Evolutionary conservation across 805 yeast genomes (phyloP), one percentile per base, ranked within the genome.

Genomic region (Kodamaea lidongshanica): DNA sequence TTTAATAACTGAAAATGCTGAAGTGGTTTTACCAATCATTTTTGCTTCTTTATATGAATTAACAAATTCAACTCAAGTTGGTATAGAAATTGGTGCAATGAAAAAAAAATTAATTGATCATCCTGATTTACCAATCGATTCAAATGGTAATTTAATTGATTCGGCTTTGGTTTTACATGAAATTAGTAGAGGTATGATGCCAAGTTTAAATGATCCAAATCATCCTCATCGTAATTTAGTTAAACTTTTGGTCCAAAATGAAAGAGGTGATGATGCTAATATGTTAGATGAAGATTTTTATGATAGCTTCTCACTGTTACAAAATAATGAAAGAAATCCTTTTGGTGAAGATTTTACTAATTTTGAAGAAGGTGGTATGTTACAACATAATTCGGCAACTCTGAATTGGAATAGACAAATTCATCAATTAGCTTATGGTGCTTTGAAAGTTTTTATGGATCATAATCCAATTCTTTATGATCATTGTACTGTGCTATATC

Each of bases 351-450:
- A 56, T 15, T 41, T 50, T 36, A 61, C 58, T 30, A 61, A 49
- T 16, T 58, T 55, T 35, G 59, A 55, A 14, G 52, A 51, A 12
- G 38, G 39, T 26, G 51, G 51, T 20, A 46, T 60, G 25, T 65
- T 64, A 15, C 66, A 61, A 20, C 69, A 63, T 39, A 64, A 64
- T 36, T 61, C 65, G 23, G 69, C 69, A 18, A 63, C 72, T 5
- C 59, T 71, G 23, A 89, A 83, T 46, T 92, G 98, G 98, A 92
- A 92, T 56, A 73, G 92, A 46, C 86, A 95, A 21, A 88, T 92
- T 25, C 92, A 89, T 43, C 77, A 85, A 28, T 74, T 89, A 67
- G 94, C 95, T 2, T 87, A 76, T 60, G 83, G 82, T 35, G 96
- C 97, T 0, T 67, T 92, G 46, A 87, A 87, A 54, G 80, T 85